A percentile compares a stretch with the other conserved stretches of the same genome.
Evolutionary conservation across 176 grass and related monocot genomes (phyloP).

Genomic region (Rhynchospora breviuscula): DNA sequence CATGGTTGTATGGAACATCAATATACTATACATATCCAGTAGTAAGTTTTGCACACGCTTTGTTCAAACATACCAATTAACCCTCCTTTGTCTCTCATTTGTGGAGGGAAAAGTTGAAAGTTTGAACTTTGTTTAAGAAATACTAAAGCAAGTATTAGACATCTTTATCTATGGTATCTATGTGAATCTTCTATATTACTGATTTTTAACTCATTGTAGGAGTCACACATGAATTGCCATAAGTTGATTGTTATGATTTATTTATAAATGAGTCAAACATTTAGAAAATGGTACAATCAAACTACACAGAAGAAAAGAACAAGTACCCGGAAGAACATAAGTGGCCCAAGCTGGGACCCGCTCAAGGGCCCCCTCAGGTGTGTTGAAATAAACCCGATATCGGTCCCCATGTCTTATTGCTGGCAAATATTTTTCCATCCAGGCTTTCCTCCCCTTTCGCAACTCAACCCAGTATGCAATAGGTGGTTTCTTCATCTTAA

Average conservation of each 20-base stretch:
- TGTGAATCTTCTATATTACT: not conserved
- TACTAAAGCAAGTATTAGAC: not conserved
- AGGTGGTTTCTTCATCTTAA: slow-evolving; percentile 67
- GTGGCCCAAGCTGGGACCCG: slow-evolving; percentile 91
- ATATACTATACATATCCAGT: not conserved
- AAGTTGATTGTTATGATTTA: not conserved
- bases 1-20: not conserved
- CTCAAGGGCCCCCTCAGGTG: slow-evolving; percentile 86
- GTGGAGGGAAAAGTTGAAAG: not conserved
- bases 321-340: slow-evolving; percentile 80
- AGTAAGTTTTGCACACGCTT: not conserved
- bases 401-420: slow-evolving; percentile 66
- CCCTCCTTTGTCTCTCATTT: not conserved
- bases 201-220: not conserved
- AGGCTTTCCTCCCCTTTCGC: slow-evolving; percentile 74
- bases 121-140: not conserved
- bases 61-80: not conserved
- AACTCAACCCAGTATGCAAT: slow-evolving; percentile 94
- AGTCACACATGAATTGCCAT: not conserved
- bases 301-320: not conserved
- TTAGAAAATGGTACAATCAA: slow-evolving; percentile 12
- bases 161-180: not conserved
- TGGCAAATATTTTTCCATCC: slow-evolving; percentile 79
- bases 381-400: slow-evolving; percentile 96
- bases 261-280: not conserved